Base-by-base conservation (phyloP, 148 eudicot species). In the Vaccinium vitisidaea region DNA sequence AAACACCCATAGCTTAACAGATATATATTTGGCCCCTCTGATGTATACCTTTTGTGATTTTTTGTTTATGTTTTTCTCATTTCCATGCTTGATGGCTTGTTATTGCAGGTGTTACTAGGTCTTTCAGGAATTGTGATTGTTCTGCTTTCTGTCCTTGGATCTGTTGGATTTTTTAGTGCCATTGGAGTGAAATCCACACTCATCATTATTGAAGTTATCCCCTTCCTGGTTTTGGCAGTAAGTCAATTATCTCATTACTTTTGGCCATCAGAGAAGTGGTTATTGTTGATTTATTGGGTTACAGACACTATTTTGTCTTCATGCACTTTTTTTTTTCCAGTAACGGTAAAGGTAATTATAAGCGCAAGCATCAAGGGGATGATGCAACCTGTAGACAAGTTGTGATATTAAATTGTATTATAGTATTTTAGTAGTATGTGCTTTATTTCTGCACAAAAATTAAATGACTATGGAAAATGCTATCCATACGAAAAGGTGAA, bases 131-230 rank as follows among this genome's bases (percentile, higher is more conserved):
- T 97, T 79, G 75, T 91, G 79, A 90, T 97, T 85, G 99, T 97
- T 89, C 86, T 95, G 95, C 98, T 97, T 71, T 97, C 99, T 85
- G 98, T 95, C 69, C 95, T 95, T 52, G 99, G 94, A 84, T 93
- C 99, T 48, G 98, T 94, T 81, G 99, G 99, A 14, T 94, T 97
- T 86, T 97, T 95, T 90, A 97, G 99, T 89, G 98, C 98, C 55
- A 77, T 95, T 88, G 99, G 99, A 83, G 94, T 97, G 76, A 97
- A 97, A 87, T 97, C 99, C 82, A 97, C 99, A 30, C 98, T 97
- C 77, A 97, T 97, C 88, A 97, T 97, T 75, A 94, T 97, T 96
- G 99, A 97, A 97, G 99, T 97, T 91, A 97, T 97, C 82, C 99
- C 99, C 77, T 97, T 97, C 82, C 95, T 97, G 79, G 99, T 95